phyloP scores from a whole-genome alignment of 768 basidiomycete genomes.

The Daedaleopsis sinensis region DNA sequence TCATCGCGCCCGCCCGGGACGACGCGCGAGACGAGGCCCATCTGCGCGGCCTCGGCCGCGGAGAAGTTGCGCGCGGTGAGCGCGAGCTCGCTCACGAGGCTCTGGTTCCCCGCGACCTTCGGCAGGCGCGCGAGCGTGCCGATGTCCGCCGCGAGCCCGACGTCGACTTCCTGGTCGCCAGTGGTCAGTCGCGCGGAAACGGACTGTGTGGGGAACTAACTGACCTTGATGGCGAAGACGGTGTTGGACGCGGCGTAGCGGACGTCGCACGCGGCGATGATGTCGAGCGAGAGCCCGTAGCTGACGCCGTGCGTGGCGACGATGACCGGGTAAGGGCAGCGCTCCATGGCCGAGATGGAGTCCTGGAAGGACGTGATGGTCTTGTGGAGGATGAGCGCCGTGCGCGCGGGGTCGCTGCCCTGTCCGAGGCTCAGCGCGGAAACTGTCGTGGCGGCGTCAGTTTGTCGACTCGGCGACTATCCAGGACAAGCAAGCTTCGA shows the following conservation, averaged over 20 bases:
- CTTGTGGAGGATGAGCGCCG: slow-evolving; percentile 50
- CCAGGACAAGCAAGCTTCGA: no score
- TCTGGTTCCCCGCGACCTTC: slow-evolving; percentile 75
- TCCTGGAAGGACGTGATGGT: slow-evolving; percentile 65
- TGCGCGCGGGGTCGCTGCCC: slow-evolving; percentile 54
- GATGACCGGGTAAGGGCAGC: slow-evolving; percentile 79
- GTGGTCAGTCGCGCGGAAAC: background rate
- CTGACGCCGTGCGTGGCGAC: slow-evolving; percentile 77
- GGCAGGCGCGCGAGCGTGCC: slow-evolving; percentile 85
- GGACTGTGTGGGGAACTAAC: slow-evolving; percentile 16
- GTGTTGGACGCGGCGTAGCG: slow-evolving; percentile 68
- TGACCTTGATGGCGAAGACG: slow-evolving; percentile 73
- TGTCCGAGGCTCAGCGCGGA: slow-evolving; percentile 21
- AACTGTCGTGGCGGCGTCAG: background rate
- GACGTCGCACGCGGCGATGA: slow-evolving; percentile 77
- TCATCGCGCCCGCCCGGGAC: slow-evolving; percentile 66
- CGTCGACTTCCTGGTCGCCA: slow-evolving; percentile 71
- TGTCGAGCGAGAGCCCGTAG: slow-evolving; percentile 79
- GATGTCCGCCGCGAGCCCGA: slow-evolving; percentile 87
- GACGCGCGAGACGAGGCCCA: slow-evolving; percentile 78
- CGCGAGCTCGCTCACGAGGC: slow-evolving; percentile 72
- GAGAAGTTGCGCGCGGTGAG: slow-evolving; percentile 75
- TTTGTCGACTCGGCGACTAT: background rate
- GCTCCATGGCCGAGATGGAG: slow-evolving; percentile 67
- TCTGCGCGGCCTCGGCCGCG: slow-evolving; percentile 60